Conservation (phyloP, 192 early-diverging fungal species). For the Dissophora ornata region DNA sequence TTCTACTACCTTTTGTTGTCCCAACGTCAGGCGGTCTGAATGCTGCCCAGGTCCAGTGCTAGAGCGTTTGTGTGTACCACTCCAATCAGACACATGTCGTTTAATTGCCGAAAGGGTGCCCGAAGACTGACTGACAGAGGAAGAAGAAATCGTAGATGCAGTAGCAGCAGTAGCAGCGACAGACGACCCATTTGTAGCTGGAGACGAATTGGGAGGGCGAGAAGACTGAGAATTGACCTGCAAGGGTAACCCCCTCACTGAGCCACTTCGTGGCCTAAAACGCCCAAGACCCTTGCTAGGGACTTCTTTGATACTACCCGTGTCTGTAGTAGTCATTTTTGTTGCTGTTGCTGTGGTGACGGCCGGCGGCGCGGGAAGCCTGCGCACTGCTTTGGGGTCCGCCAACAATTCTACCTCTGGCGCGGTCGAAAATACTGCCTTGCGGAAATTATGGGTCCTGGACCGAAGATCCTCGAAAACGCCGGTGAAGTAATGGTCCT, state of each 20-base stretch:
- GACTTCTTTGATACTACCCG: too few relatives aligned
- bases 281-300: slow-evolving; percentile 3
- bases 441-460: slow-evolving; percentile 43
- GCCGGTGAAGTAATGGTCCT: slow-evolving; percentile 8
- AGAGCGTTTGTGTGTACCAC: slow-evolving; percentile 31
- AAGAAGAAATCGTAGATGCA: neutral
- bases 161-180: neutral
- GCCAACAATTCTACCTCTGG: slow-evolving; percentile 42
- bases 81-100: slow-evolving; percentile 7
- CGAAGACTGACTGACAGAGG: neutral
- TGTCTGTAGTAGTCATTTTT: too few relatives aligned
- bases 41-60: slow-evolving; percentile 39
- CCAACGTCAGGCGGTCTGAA: slow-evolving; percentile 9
- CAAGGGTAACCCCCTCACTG: slow-evolving; percentile 36
- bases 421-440: slow-evolving; percentile 40
- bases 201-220: neutral
- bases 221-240: too few relatives aligned
- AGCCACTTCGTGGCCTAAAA: slow-evolving; percentile 37
- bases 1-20: slow-evolving; percentile 21
- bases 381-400: slow-evolving; percentile 36
- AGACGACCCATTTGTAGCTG: too few relatives aligned
- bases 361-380: slow-evolving; percentile 14
- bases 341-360: neutral
- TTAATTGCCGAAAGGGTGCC: neutral
- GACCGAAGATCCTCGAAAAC: slow-evolving; percentile 31